These are phyloP conservation scores for Talaromyces amestolkiae DNA, from an alignment of 2,329 filamentous ascomycete species.

Conservation along the genomic window DNA sequence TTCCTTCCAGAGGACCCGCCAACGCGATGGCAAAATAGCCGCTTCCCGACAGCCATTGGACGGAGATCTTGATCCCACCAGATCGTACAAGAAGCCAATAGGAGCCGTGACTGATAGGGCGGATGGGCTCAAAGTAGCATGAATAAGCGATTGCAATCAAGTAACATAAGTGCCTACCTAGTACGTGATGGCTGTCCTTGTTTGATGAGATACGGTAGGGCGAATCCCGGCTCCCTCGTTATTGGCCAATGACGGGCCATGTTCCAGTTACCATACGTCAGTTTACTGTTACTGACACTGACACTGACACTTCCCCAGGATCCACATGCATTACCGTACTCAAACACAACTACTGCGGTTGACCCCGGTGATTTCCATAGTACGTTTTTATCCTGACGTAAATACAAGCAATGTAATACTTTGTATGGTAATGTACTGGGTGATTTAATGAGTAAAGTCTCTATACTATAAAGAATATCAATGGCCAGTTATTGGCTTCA, in stretches of 20 bases:
- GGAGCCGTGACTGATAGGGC: background rate
- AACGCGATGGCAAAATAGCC: slow-evolving; percentile 7
- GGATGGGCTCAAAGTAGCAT: background rate
- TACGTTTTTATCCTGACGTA: too few relatives aligned
- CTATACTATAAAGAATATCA: too few relatives aligned
- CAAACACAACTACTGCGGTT: background rate
- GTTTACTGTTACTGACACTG: background rate
- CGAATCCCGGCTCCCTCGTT: background rate
- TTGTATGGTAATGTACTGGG: too few relatives aligned
- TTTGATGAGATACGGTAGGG: background rate
- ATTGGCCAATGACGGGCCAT: background rate
- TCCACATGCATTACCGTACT: background rate
- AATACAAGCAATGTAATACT: too few relatives aligned
- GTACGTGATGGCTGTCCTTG: too few relatives aligned
- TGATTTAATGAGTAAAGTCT: too few relatives aligned
- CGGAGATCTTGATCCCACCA: background rate
- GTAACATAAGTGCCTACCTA: too few relatives aligned
- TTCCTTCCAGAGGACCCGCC: background rate
- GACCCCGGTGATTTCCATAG: too few relatives aligned
- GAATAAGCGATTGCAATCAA: background rate
- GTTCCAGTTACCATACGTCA: background rate
- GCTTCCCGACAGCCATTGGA: background rate
- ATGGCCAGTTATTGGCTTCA: too few relatives aligned
- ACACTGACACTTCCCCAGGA: background rate
- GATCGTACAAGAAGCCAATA: background rate